Base-by-base conservation (phyloP, 1,139 yeast genomes). In the Yamadazyma dushanensis region DNA sequence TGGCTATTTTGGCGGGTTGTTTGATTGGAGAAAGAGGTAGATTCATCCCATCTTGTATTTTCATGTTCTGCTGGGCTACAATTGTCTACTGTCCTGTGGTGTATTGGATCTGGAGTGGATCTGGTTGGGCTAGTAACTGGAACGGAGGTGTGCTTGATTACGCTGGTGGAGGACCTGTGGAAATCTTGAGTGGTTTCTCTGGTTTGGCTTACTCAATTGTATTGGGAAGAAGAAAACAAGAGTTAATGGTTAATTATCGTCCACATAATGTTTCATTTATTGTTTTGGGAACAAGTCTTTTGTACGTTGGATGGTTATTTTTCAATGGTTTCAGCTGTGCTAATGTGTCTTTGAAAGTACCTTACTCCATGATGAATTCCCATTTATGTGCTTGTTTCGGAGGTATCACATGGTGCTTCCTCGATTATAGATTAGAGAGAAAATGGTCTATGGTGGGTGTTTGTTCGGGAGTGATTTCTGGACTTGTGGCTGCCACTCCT, bases 101-200 rank as follows among this genome's bases (percentile, higher is more conserved):
- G 4, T 86, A 80, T 63, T 90, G 97, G 97, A 80, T 87, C 39
- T 92, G 97, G 98, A 84, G 89, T 40, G 81, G 82, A 31, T 13
- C n/a, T 31, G 97, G 97, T 29, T 92, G 97, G 97, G 96, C 96
- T 26, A 56, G 66, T 29, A 40, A 46, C 11, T 77, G 70, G 61
- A 73, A 76, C 50, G 90, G 96, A 76, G 96, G 96, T 14, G 97
- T 83, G 1, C 70, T 90, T 39, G 98, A 92, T 59, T 92, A 88
- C 60, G 97, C 98, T 21, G 98, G 98, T 26, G 97, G 97, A 36
- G 97, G 97, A 0, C 96, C 97, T 1, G 96, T 92, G 28, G 97
- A 92, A 60, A 87, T 92, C 38, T 76, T 88, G 24, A 81, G 95
- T 20, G 97, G 97, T 48, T 84, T 88, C 16, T 85, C 89, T 28